phyloP scores from a whole-genome alignment of 1,284 basidiomycete species.

The Naganishia liquefaciens region DNA sequence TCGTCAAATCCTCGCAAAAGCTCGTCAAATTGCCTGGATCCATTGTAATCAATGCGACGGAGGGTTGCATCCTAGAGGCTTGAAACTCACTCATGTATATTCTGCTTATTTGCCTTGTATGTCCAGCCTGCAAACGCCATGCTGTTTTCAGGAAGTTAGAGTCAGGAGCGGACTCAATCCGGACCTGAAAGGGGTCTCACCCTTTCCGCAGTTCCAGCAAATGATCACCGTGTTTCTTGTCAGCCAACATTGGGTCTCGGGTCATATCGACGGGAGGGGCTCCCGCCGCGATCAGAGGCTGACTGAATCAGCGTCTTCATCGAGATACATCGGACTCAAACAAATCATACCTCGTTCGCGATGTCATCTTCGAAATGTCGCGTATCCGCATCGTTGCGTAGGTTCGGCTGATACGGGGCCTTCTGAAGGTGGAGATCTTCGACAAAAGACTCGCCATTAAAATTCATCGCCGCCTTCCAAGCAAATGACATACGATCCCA shows the following conservation, averaged over 20 bases:
- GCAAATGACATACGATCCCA: slow-evolving; percentile 60
- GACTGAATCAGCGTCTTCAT: slow-evolving; percentile 29
- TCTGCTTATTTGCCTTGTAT: slow-evolving; percentile 60
- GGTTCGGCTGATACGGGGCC: slow-evolving; percentile 84
- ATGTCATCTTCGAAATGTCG: slow-evolving; percentile 91
- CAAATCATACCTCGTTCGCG: slow-evolving; percentile 68
- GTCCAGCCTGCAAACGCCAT: slow-evolving; percentile 86
- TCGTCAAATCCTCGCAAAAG: not conserved
- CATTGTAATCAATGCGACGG: not conserved
- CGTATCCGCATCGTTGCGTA: slow-evolving; percentile 77
- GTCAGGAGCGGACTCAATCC: not conserved
- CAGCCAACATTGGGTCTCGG: slow-evolving; percentile 79
- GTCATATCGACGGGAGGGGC: slow-evolving; percentile 78
- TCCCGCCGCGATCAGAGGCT: slow-evolving; percentile 86
- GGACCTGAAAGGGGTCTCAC: slow-evolving; percentile 37
- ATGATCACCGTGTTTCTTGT: slow-evolving; percentile 78
- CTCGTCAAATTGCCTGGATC: slow-evolving; percentile 20
- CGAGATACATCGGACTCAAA: not conserved
- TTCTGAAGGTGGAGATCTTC: slow-evolving; percentile 42
- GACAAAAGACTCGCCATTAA: slow-evolving; percentile 4
- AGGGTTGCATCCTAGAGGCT: too few relatives aligned
- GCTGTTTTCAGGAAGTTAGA: not conserved
- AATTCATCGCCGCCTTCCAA: not conserved
- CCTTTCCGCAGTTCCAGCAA: slow-evolving; percentile 87
- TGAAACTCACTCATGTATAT: slow-evolving; percentile 18